These are phyloP conservation scores for Colletotrichum tamarilloi DNA, from an alignment of 2,329 filamentous ascomycete genomes.

Conservation along the genomic window DNA sequence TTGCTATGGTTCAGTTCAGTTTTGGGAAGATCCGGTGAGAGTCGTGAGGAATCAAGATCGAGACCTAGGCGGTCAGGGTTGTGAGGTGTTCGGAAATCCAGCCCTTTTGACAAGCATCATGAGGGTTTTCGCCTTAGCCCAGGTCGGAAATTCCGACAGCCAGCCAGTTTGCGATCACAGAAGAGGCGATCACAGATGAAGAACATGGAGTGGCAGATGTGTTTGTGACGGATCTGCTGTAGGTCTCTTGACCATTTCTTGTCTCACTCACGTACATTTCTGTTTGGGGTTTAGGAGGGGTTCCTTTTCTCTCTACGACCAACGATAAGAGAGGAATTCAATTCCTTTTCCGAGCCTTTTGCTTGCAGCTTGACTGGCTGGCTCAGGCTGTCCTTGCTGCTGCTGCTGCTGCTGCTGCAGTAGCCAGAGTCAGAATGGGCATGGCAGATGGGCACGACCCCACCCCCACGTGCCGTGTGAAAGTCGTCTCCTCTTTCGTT, in stretches of 20 bases:
- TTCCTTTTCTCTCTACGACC: not conserved
- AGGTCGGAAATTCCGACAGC: not conserved
- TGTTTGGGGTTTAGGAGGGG: not conserved
- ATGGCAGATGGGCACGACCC: not conserved
- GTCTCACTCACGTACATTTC: not conserved
- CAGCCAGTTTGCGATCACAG: not conserved
- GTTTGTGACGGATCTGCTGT: not conserved
- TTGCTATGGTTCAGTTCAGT: not conserved
- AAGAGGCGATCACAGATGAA: not conserved
- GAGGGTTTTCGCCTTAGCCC: not conserved
- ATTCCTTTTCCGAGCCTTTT: too few species aligned
- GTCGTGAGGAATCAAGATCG: not conserved
- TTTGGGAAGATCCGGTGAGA: not conserved
- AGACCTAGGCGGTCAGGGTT: not conserved
- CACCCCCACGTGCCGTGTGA: slow-evolving; percentile 7
- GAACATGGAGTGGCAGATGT: not conserved
- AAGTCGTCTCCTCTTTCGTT: not conserved
- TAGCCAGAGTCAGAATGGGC: not conserved
- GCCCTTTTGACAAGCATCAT: not conserved
- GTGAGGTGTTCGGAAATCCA: not conserved
- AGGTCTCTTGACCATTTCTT: not conserved
- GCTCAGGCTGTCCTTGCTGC: not conserved
- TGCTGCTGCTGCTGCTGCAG: not conserved
- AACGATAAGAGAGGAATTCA: slow-evolving; percentile 3
- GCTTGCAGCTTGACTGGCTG: not conserved